These are phyloP conservation scores for Pelargonium myrrhifolium DNA, from an alignment of 441 rosid genomes.

Conservation along the genomic window DNA sequence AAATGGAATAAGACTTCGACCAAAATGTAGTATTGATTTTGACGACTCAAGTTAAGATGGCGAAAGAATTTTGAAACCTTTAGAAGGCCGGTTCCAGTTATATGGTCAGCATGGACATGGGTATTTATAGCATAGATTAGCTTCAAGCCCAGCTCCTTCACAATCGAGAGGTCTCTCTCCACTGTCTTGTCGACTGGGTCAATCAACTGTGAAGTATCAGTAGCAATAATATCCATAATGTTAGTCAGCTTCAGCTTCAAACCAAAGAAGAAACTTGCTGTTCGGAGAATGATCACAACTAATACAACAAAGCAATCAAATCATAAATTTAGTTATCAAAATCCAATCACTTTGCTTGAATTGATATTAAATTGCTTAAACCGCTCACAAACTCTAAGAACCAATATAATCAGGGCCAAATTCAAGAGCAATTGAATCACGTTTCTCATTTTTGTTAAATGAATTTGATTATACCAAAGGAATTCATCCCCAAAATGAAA, in stretches of 20 bases:
- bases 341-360: not conserved
- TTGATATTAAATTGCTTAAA: too few relatives aligned
- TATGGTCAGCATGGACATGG: slow-evolving; percentile 97
- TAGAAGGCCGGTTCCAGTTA: slow-evolving; percentile 79
- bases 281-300: not conserved
- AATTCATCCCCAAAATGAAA: not conserved
- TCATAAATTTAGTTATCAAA: not conserved
- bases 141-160: slow-evolving; percentile 39
- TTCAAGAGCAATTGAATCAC: not conserved
- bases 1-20: not conserved
- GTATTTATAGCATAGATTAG: slow-evolving; percentile 84
- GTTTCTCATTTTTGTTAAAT: not conserved
- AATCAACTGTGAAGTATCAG: not conserved
- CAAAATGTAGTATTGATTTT: not conserved
- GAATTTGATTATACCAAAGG: not conserved
- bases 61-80: slow-evolving; percentile 37
- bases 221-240: not conserved
- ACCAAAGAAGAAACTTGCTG: not conserved
- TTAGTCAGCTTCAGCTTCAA: not conserved
- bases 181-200: not conserved
- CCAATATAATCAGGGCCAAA: not conserved
- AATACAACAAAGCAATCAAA: not conserved
- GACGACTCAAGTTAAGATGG: not conserved
- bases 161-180: not conserved
- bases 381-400: not conserved